These are phyloP conservation scores for Apophysomyces elegans DNA, from an alignment of 371 early-diverging fungal genomes.

Conservation along the genomic window DNA sequence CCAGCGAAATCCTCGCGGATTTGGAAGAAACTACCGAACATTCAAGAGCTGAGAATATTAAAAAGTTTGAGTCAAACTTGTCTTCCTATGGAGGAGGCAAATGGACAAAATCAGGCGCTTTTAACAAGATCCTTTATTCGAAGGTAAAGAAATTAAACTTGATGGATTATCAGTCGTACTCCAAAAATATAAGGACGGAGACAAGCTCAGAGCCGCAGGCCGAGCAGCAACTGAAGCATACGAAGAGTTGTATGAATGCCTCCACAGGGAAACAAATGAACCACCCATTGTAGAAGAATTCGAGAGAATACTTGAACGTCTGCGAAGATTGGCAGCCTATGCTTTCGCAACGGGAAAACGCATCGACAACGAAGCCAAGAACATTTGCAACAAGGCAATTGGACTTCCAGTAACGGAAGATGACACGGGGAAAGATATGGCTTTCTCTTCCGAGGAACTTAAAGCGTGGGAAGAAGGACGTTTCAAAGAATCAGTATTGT, in stretches of 20 bases:
- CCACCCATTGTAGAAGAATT: neutral
- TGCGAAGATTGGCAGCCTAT: neutral
- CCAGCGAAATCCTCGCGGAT: neutral
- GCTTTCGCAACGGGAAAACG: conserved; percentile 9
- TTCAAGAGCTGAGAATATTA: neutral
- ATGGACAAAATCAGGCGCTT: conserved; percentile 6
- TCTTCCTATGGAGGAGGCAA: neutral
- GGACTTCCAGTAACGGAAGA: neutral
- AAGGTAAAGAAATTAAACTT: neutral
- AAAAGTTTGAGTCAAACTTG: neutral
- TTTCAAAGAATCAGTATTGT: too few species aligned
- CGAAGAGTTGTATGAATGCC: neutral
- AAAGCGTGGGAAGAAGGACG: too few species aligned
- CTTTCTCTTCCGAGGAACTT: neutral
- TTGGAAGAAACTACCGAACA: neutral
- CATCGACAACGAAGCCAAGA: conserved; percentile 8
- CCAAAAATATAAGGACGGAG: conserved; percentile 5
- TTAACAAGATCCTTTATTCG: neutral
- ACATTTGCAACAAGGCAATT: conserved; percentile 9
- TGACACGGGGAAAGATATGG: neutral
- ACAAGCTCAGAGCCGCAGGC: neutral
- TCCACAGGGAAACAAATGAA: neutral
- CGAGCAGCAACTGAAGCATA: conserved; percentile 16
- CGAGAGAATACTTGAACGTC: neutral
- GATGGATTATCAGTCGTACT: neutral